Conservation (phyloP, 768 basidiomycete species). For the Russula earlei region DNA sequence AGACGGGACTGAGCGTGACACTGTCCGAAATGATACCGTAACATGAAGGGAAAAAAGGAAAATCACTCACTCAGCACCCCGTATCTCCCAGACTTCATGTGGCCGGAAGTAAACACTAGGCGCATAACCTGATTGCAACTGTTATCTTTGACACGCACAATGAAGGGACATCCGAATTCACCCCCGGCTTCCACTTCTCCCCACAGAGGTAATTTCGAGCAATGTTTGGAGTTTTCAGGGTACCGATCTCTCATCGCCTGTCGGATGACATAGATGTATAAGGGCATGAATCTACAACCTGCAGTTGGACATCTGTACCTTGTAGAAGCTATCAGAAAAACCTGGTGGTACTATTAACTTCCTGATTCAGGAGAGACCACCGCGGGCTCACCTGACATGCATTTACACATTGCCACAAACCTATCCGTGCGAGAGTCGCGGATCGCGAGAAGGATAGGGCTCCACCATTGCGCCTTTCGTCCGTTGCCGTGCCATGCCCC, state of each 20-base stretch:
- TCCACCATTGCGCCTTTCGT: slow-evolving; percentile 87
- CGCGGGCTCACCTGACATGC: slow-evolving; percentile 61
- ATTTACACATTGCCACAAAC: slow-evolving; percentile 78
- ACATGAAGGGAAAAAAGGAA: neutral
- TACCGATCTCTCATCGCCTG: slow-evolving; percentile 61
- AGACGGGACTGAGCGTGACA: slow-evolving; percentile 79
- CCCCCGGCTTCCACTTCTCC: slow-evolving; percentile 57
- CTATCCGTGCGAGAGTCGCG: slow-evolving; percentile 56
- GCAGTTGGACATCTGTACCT: slow-evolving; percentile 31
- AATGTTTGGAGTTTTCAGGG: slow-evolving; percentile 44
- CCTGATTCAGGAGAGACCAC: neutral
- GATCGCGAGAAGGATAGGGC: slow-evolving; percentile 72
- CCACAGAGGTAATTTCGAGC: slow-evolving; percentile 45
- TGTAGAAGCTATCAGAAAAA: slow-evolving; percentile 79
- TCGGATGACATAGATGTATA: neutral
- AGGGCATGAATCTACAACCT: neutral
- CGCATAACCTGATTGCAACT: slow-evolving; percentile 37
- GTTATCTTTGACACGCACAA: neutral
- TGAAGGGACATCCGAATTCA: slow-evolving; percentile 22
- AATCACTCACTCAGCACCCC: slow-evolving; percentile 53
- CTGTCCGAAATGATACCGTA: slow-evolving; percentile 28
- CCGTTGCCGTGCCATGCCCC: slow-evolving; percentile 89
- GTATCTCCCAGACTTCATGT: slow-evolving; percentile 83
- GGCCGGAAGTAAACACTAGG: slow-evolving; percentile 67
- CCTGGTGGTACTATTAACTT: slow-evolving; percentile 33